phyloP scores from a whole-genome alignment of 495 filamentous ascomycete genomes.

The Talaromyces liani region DNA sequence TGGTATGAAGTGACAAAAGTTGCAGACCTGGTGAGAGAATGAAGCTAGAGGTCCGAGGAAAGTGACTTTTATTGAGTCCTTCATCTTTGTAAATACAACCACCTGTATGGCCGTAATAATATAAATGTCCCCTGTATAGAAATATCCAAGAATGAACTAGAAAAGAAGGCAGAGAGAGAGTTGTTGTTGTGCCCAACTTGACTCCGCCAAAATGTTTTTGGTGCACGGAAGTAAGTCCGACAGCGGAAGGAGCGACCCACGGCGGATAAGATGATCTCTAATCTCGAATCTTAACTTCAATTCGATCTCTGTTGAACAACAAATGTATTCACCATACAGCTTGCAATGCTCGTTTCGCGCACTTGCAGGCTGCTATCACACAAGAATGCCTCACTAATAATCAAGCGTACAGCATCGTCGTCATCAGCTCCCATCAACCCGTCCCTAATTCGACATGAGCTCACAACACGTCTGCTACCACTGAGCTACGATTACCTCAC shows the following conservation, averaged over 20 bases:
- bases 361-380: not conserved
- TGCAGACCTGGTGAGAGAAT: slow-evolving; percentile 82
- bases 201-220: not conserved
- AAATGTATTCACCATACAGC: not conserved
- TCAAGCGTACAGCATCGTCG: not conserved
- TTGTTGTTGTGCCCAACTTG: not conserved
- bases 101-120: not conserved
- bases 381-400: not conserved
- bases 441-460: slow-evolving; percentile 19
- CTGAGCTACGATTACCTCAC: slow-evolving; percentile 57
- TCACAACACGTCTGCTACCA: slow-evolving; percentile 45
- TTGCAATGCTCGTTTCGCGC: slow-evolving; percentile 3
- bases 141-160: not conserved
- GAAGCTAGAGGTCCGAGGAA: slow-evolving; percentile 80
- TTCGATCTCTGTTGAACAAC: too few relatives aligned
- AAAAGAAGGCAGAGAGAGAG: not conserved
- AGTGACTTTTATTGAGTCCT: slow-evolving; percentile 45
- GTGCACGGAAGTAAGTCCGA: not conserved
- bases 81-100: not conserved
- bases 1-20: not conserved
- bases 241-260: not conserved
- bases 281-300: not conserved
- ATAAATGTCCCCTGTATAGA: not conserved
- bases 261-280: not conserved
- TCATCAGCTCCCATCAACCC: not conserved